phyloP scores from a whole-genome alignment of 1,284 basidiomycete species.

The Rhizoctonia solani region DNA sequence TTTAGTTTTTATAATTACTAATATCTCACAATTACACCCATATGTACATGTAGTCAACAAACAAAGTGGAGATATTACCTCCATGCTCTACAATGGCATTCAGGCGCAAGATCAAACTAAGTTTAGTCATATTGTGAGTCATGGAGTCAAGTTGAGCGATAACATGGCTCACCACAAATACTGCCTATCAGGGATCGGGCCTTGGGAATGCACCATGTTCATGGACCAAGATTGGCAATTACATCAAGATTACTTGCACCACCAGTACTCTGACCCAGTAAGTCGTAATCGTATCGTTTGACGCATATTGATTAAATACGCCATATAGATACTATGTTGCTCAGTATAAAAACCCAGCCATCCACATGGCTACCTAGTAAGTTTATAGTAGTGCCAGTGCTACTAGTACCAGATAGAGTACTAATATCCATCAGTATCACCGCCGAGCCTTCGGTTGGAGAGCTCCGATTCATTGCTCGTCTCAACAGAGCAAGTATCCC shows the following conservation, averaged over 20 bases:
- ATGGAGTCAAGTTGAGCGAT: not conserved
- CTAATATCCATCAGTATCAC: not conserved
- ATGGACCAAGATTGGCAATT: conserved; percentile 1
- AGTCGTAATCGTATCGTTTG: not conserved
- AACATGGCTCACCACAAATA: not conserved
- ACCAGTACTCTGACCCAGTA: conserved; percentile 2
- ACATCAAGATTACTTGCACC: not conserved
- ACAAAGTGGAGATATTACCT: conserved; percentile 28
- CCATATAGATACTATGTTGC: conserved; percentile 19
- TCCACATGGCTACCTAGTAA: conserved; percentile 33
- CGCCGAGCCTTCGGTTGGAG: conserved; percentile 52
- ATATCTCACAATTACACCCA: not conserved
- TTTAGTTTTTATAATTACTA: too few species aligned
- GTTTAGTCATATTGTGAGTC: conserved; percentile 14
- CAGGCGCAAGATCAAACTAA: not conserved
- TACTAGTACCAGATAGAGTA: not conserved
- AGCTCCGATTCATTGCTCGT: conserved; percentile 55
- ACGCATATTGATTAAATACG: not conserved
- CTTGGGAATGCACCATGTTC: conserved; percentile 15
- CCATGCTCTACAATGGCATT: conserved; percentile 13
- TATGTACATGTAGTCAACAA: not conserved
- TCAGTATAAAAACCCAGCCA: conserved; percentile 3
- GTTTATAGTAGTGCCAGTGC: not conserved
- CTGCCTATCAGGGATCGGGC: not conserved
- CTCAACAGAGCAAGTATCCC: conserved; percentile 50